These are phyloP conservation scores for Lodderomyces parapsilosis DNA, from an alignment of 1,139 yeast species.

Conservation along the genomic window DNA sequence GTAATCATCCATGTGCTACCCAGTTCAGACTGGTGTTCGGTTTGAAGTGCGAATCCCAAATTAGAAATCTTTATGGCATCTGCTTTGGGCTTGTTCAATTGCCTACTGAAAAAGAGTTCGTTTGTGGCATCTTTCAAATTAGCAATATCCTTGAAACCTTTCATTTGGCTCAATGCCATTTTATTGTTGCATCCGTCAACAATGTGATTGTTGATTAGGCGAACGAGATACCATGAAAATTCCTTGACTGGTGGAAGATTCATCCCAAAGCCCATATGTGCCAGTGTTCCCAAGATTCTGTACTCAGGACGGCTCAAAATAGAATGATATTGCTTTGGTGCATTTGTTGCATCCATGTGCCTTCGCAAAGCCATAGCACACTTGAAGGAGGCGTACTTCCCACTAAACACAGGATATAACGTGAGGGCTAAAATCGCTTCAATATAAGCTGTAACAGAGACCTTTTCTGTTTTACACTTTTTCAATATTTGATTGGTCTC, in stretches of 20 bases:
- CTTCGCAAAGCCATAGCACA: constrained; percentile 39
- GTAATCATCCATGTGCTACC: constrained; percentile 23
- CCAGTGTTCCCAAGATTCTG: constrained; percentile 34
- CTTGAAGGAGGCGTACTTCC: constrained; percentile 23
- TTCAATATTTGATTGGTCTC: constrained; percentile 24
- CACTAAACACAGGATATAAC: constrained; percentile 29
- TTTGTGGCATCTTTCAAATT: constrained; percentile 21
- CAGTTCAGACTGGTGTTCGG: constrained; percentile 12
- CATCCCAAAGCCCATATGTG: constrained; percentile 33
- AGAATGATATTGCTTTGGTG: constrained; percentile 19
- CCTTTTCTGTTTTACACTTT: constrained; percentile 29
- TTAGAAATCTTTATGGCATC: constrained; percentile 41
- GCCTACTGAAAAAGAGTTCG: constrained; percentile 20
- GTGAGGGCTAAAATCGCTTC: constrained; percentile 26
- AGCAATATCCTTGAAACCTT: constrained; percentile 20
- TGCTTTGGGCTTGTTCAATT: constrained; percentile 27
- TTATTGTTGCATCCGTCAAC: constrained; percentile 20
- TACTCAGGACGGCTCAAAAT: constrained; percentile 21
- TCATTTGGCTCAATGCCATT: constrained; percentile 24
- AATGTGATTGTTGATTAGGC: constrained; percentile 22
- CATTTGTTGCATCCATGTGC: constrained; percentile 19
- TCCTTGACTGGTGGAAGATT: constrained; percentile 28
- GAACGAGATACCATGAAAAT: constrained; percentile 38
- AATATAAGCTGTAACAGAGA: constrained; percentile 38
- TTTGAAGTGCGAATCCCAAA: constrained; percentile 31